Percentiles rank a stretch among this genome's conserved stretches.
Evolutionary conservation across 2,329 filamentous ascomycete genomes (phyloP).

Genomic region (Rugonectria rugulosa): DNA sequence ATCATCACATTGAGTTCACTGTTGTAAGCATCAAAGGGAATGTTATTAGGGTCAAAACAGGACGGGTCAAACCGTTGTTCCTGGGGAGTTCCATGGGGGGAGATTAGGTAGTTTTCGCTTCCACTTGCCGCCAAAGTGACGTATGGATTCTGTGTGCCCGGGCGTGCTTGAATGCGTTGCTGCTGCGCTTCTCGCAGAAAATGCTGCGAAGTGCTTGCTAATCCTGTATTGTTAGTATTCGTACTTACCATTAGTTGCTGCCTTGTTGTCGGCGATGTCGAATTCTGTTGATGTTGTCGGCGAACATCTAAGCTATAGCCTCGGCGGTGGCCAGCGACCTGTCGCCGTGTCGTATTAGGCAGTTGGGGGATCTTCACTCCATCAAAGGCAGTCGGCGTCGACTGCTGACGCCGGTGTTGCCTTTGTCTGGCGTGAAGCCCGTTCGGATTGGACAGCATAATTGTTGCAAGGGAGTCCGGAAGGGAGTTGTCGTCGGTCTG

Average conservation of each 20-base stretch:
- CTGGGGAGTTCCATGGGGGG: constrained; percentile 63
- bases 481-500: constrained; percentile 59
- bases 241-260: constrained; percentile 57
- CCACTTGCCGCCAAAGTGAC: constrained; percentile 44
- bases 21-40: constrained; percentile 57
- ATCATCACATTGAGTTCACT: constrained; percentile 54
- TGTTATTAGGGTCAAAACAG: constrained; percentile 52
- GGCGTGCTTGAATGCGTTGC: constrained; percentile 79
- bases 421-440: constrained; percentile 69
- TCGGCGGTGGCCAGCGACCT: constrained; percentile 71
- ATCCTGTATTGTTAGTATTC: constrained; percentile 63
- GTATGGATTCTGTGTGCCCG: constrained; percentile 61
- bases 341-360: constrained; percentile 58
- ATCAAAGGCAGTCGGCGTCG: constrained; percentile 81
- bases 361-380: constrained; percentile 73
- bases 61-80: constrained; percentile 60
- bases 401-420: constrained; percentile 83
- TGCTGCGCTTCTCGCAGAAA: constrained; percentile 89
- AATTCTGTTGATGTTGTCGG: constrained; percentile 64
- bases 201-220: constrained; percentile 71
- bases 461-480: constrained; percentile 76
- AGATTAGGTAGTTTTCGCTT: constrained; percentile 65
- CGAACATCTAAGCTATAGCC: constrained; percentile 85
- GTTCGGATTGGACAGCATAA: constrained; percentile 81
- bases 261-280: constrained; percentile 38